Evolutionary conservation across 805 yeast species (phyloP).

Genomic region (Barnettozyma californica): DNA sequence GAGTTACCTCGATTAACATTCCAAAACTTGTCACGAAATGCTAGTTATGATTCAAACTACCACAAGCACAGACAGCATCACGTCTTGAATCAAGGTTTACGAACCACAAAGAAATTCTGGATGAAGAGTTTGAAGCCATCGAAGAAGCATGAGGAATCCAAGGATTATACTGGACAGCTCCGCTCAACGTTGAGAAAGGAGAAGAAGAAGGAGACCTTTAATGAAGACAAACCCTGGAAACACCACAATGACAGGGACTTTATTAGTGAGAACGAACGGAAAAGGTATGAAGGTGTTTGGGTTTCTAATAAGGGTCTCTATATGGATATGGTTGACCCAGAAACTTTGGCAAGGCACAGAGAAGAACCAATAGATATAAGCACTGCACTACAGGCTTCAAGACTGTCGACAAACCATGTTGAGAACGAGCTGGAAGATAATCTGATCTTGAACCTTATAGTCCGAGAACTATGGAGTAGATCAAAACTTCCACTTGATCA

Average conservation of each 20-base stretch:
- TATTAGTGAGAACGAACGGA: constrained; percentile 62
- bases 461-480: constrained; percentile 73
- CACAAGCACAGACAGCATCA: constrained; percentile 3
- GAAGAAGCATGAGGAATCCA: not conserved
- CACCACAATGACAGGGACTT: constrained; percentile 58
- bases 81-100: constrained; percentile 10
- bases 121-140: constrained; percentile 20
- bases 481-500: constrained; percentile 64
- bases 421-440: constrained; percentile 18
- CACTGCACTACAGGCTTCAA: constrained; percentile 24
- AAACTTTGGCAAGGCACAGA: constrained; percentile 8
- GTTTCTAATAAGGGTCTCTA: constrained; percentile 76
- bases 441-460: constrained; percentile 43
- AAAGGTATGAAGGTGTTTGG: constrained; percentile 92
- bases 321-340: constrained; percentile 30
- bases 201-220: constrained; percentile 41
- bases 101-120: constrained; percentile 22
- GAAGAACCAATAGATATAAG: constrained; percentile 18
- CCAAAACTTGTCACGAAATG: constrained; percentile 5
- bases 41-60: constrained; percentile 1
- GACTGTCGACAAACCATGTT: constrained; percentile 26
- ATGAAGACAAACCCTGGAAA: constrained; percentile 94
- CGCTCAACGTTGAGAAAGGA: constrained; percentile 25
- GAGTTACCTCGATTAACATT: constrained; percentile 18
- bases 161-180: constrained; percentile 19